Percentiles rank a stretch among this genome's conserved stretches.
Conservation (phyloP, 225 moss, liverwort and hornwort genomes). For the Takakia lepidozioides region DNA sequence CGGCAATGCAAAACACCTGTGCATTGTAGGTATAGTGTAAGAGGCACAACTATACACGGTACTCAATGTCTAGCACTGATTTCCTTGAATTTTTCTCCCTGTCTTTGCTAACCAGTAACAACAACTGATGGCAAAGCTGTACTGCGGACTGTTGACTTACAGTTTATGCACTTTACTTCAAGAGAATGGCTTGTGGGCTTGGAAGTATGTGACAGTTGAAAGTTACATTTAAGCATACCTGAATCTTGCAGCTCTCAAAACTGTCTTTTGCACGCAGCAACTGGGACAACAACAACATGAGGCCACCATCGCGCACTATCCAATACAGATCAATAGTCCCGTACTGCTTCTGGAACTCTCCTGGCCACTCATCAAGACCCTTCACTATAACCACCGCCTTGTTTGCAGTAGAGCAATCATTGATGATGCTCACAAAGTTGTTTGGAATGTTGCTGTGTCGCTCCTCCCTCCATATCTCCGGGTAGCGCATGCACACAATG, state of each 20-base stretch:
- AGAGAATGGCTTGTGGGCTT: too few species aligned
- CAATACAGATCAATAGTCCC: slow-evolving; percentile 98
- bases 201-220: too few species aligned
- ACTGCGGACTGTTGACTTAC: too few species aligned
- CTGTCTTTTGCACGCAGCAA: slow-evolving; percentile 93
- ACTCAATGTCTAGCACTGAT: too few species aligned
- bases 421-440: slow-evolving; percentile 86
- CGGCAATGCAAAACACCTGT: slow-evolving; percentile 94
- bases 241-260: slow-evolving; percentile 98
- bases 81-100: too few species aligned
- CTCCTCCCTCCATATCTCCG: slow-evolving; percentile 94
- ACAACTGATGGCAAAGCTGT: too few species aligned
- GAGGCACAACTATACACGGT: too few species aligned
- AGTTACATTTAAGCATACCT: too few species aligned
- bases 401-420: slow-evolving; percentile 90
- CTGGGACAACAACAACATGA: slow-evolving; percentile 96
- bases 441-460: slow-evolving; percentile 59
- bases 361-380: slow-evolving; percentile 99
- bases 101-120: too few species aligned
- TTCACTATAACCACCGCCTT: slow-evolving; percentile 99
- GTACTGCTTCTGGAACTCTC: slow-evolving; percentile 85
- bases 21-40: too few species aligned
- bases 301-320: slow-evolving; percentile 99
- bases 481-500: slow-evolving; percentile 99
- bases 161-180: too few species aligned